Evolutionary conservation across 768 basidiomycete species (phyloP), one percentile per base, ranked within the genome.

Genomic region (Pluteus cervinus): DNA sequence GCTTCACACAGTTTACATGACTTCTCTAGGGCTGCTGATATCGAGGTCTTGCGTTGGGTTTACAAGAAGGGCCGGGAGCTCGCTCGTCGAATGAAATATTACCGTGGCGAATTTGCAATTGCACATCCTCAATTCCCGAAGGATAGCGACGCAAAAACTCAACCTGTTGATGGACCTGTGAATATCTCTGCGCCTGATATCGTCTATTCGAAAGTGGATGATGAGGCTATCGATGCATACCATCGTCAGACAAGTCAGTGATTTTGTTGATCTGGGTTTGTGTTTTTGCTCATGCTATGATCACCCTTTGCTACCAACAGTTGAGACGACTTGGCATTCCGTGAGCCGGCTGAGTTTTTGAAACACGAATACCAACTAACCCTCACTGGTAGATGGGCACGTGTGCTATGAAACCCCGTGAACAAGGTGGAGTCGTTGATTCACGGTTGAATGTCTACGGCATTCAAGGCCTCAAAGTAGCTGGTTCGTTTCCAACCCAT

Each of bases 1-100:
- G 5, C 9, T 29, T n/a, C n/a, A 24, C 16, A 4, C 9, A n/a
- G 35, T 25, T 31, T 37, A 35, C 24, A 30, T 39, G 17, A 8
- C 24, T 21, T 22, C 17, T 23, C 14, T 29, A 68, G 65, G 5
- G 43, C 49, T 2, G 60, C 65, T 7, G 72, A 75, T 43, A n/a
- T 80, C 4, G 62, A 48, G 0, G 51, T 64, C 8, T 40, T 78
- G 20, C 58, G 56, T 34, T 71, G 72, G 62, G 59, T 45, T 1
- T 81, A 79, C 51, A 81, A 80, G 43, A 62, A 60, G 32, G 34
- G 50, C 5, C 68, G 77, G 0, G 78, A 81, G 54, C 39, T 73
- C 7, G 58, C 58, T 2, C 67, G 79, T 31, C 73, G 79, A n/a
- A 73, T 76, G 66, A 44, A 52, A 3, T 31, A 41, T 18, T 65